Base-by-base conservation (phyloP, 345 rosid species). In the Hibiscus tridactylites region DNA sequence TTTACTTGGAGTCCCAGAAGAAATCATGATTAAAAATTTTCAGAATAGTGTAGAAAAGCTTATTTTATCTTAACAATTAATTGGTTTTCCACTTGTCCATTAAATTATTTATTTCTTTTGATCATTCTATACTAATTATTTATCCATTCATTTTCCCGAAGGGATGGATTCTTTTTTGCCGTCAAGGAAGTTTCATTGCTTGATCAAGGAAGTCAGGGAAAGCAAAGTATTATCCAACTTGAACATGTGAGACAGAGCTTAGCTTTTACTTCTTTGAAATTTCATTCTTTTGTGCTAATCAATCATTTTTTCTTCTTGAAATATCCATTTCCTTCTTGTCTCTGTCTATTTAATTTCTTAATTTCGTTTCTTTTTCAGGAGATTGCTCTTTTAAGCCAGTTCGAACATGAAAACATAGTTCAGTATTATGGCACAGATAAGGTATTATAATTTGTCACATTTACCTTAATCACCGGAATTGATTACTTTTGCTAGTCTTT, bases 151-250 rank as follows among this genome's bases (percentile, higher is more conserved):
- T 54, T n/a, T 16, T n/a, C 50, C 39, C 72, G 73, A 78, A 93
- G 98, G 10, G 82, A 74, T 83, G 98, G 96, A 66, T 85, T 79
- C 83, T 91, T 93, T 79, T 91, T 93, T 76, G 98, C 98, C 65
- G 80, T 93, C 31, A 91, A 93, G 77, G 97, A 93, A 81, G 98
- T 93, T 78, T 91, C 91, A 24, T 82, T 93, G 62, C 88, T 87
- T 77, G 92, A 91, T 79, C 96, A 87, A 72, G 98, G 93, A 72
- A 85, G 81, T 76, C 88, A 85, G 75, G 96, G 87, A 70, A 86
- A 74, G 79, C 87, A 93, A 74, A 82, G 96, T 72, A 73, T 93
- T 78, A 68, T 52, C 74, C 96, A 93, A 79, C 91, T 93, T 50
- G 97, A 93, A 77, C 88, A 85, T 86, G 97, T 93, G 73, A 79